Conservation (phyloP, 768 basidiomycete species). For the Obba rivulosa region DNA sequence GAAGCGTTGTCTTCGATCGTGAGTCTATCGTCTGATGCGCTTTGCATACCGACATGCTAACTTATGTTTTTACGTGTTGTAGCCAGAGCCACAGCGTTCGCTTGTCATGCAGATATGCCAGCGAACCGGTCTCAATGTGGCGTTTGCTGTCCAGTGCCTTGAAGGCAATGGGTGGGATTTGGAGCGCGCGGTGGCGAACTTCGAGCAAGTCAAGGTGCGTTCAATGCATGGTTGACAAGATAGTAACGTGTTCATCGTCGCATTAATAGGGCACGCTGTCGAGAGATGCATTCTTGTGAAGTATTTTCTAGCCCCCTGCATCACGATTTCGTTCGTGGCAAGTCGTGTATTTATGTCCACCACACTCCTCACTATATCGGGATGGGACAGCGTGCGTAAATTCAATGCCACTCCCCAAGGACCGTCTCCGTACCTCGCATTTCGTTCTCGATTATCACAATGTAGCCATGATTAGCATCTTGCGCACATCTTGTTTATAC, state of each 20-base stretch:
- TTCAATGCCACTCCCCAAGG: conserved; percentile 9
- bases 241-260: not conserved
- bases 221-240: not conserved
- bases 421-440: conserved; percentile 7
- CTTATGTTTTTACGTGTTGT: conserved; percentile 14
- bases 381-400: conserved; percentile 11
- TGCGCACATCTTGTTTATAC: conserved; percentile 9
- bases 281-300: conserved; percentile 49
- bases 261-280: conserved; percentile 23
- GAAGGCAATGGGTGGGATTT: conserved; percentile 82
- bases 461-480: conserved; percentile 10
- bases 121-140: conserved; percentile 72
- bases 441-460: conserved; percentile 1
- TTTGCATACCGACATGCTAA: conserved; percentile 5
- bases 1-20: conserved; percentile 54
- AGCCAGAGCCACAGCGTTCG: conserved; percentile 69
- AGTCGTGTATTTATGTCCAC: no score
- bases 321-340: not conserved
- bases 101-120: conserved; percentile 66
- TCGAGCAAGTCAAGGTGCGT: conserved; percentile 81
- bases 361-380: not conserved
- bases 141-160: conserved; percentile 82
- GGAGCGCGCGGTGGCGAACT: conserved; percentile 75
- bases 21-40: conserved; percentile 15
- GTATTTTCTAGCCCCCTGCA: conserved; percentile 2